A percentile compares a stretch with the other conserved stretches of the same genome.
phyloP scores from a whole-genome alignment of 202 grass and related monocot species.

The Zoysia matrella region DNA sequence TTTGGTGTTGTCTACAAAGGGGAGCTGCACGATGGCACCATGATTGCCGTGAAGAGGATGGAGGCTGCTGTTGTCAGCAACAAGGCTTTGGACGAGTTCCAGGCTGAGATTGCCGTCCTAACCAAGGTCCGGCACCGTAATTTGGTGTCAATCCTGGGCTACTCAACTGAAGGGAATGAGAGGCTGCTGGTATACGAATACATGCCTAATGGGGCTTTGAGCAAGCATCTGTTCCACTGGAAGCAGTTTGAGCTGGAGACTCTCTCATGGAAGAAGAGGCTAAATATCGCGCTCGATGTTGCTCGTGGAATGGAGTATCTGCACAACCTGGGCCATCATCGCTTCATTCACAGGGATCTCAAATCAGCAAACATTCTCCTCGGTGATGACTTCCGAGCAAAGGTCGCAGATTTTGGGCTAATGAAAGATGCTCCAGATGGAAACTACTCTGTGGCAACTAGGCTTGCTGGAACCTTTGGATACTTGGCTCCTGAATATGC shows the following conservation, averaged over 20 bases:
- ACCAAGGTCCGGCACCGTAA: slow-evolving; percentile 91
- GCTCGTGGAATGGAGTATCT: slow-evolving; percentile 95
- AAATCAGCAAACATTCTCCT: slow-evolving; percentile 75
- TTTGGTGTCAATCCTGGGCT: slow-evolving; percentile 84
- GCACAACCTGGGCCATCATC: slow-evolving; percentile 80
- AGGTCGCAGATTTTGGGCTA: slow-evolving; percentile 89
- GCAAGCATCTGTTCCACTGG: slow-evolving; percentile 89
- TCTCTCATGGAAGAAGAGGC: slow-evolving; percentile 89
- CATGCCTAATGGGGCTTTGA: slow-evolving; percentile 89
- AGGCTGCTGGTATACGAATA: slow-evolving; percentile 92
- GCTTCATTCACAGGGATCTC: slow-evolving; percentile 63
- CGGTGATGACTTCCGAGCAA: slow-evolving; percentile 88
- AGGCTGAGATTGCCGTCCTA: slow-evolving; percentile 81
- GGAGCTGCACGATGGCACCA: slow-evolving; percentile 80
- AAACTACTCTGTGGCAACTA: slow-evolving; percentile 84
- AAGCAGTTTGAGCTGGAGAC: slow-evolving; percentile 65
- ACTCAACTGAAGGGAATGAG: slow-evolving; percentile 66
- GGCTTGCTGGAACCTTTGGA: slow-evolving; percentile 92
- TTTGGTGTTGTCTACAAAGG: slow-evolving; percentile 92
- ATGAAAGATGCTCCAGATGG: slow-evolving; percentile 83
- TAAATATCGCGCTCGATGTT: slow-evolving; percentile 90
- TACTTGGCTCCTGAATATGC: slow-evolving; percentile 98
- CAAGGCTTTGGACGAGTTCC: slow-evolving; percentile 89
- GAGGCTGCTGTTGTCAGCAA: slow-evolving; percentile 73
- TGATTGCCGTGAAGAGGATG: slow-evolving; percentile 97